These are phyloP conservation scores for Paracamarosporium sp. DNA, from an alignment of 2,329 filamentous ascomycete genomes.

Conservation along the genomic window DNA sequence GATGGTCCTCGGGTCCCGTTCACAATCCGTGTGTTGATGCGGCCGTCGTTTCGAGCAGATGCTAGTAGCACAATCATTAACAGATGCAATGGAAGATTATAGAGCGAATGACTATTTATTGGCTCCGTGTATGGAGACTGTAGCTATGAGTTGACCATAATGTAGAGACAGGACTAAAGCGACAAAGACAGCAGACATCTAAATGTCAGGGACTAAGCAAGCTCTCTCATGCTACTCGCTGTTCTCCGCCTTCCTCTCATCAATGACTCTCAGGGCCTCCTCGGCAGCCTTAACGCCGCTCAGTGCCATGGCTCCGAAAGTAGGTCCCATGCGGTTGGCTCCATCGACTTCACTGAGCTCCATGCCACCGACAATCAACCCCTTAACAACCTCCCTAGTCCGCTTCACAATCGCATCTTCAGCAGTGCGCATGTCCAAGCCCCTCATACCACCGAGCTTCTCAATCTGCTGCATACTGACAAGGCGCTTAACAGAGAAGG, in stretches of 20 bases:
- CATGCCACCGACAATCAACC: constrained; percentile 94
- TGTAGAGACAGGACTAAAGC: too few species aligned
- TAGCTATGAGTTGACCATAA: too few species aligned
- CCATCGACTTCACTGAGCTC: constrained; percentile 90
- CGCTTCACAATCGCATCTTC: constrained; percentile 94
- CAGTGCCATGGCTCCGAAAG: constrained; percentile 88
- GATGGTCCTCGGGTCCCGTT: too few species aligned
- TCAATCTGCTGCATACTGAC: constrained; percentile 86
- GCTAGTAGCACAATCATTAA: too few species aligned
- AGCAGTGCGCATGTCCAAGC: constrained; percentile 88
- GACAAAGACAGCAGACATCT: too few species aligned
- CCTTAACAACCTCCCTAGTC: constrained; percentile 85
- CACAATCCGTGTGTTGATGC: too few species aligned
- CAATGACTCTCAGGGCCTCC: constrained; percentile 79
- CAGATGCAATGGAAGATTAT: too few species aligned
- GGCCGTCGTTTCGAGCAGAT: too few species aligned
- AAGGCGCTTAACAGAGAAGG: constrained; percentile 88
- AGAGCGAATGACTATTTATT: too few species aligned
- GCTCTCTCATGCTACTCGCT: too few species aligned
- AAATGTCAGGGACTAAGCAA: too few species aligned
- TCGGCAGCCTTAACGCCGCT: constrained; percentile 91
- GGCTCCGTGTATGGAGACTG: too few species aligned
- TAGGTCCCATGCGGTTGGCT: constrained; percentile 89
- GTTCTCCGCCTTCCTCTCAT: constrained; percentile 79
- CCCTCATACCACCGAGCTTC: constrained; percentile 89